Evolutionary conservation across 805 yeast genomes (phyloP).

Genomic region (Lachancea cidri): DNA sequence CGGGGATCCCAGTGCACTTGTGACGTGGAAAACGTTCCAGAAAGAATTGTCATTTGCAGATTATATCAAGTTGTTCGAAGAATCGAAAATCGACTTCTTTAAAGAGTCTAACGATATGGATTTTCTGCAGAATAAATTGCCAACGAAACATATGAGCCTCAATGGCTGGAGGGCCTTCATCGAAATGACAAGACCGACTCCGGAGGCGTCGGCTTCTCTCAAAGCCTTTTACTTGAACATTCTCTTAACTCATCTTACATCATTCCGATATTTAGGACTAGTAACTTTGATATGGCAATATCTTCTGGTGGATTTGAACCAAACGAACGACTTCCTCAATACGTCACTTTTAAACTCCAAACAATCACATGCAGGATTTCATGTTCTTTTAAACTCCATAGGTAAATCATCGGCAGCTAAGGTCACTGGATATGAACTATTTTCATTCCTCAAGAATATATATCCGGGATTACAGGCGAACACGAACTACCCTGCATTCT

Average conservation of each 20-base stretch:
- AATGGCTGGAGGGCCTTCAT: constrained; percentile 12
- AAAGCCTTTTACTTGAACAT: constrained; percentile 13
- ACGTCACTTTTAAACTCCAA: constrained; percentile 9
- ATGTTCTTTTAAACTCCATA: constrained; percentile 12
- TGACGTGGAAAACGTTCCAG: constrained; percentile 12
- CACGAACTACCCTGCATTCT: not conserved
- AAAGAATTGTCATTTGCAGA: constrained; percentile 11
- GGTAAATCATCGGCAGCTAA: constrained; percentile 13
- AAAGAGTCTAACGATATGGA: constrained; percentile 11
- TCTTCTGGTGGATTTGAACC: constrained; percentile 10
- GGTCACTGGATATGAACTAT: constrained; percentile 12
- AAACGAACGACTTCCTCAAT: constrained; percentile 8
- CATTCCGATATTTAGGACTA: constrained; percentile 12
- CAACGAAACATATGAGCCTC: constrained; percentile 7
- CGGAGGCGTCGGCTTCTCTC: constrained; percentile 11
- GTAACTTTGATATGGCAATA: constrained; percentile 12
- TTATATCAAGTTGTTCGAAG: constrained; percentile 8
- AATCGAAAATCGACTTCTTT: constrained; percentile 11
- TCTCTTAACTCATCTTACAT: constrained; percentile 10
- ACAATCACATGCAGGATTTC: constrained; percentile 12
- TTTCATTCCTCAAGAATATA: constrained; percentile 9
- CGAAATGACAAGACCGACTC: constrained; percentile 8
- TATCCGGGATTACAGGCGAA: not conserved
- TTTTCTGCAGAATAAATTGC: constrained; percentile 14
- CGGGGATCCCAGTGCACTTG: not conserved